These are phyloP conservation scores for Silene noctiflora DNA, from an alignment of 179 eudicot species.

Conservation along the genomic window DNA sequence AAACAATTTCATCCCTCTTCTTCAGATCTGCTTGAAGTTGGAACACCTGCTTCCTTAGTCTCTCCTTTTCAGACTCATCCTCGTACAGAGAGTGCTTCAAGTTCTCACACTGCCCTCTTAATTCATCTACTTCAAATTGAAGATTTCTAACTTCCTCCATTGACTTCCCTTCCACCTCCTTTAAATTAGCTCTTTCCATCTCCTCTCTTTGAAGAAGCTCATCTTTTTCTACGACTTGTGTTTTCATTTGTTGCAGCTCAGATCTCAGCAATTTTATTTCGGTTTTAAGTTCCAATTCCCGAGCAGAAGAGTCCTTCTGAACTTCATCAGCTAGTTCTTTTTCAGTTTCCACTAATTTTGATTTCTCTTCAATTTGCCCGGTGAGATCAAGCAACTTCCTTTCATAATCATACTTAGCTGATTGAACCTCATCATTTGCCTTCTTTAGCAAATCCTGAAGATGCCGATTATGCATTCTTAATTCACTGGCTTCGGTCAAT, in stretches of 20 bases:
- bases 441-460: constrained; percentile 57
- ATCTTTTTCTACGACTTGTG: constrained; percentile 43
- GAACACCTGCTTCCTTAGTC: constrained; percentile 51
- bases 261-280: constrained; percentile 38
- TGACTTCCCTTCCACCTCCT: constrained; percentile 45
- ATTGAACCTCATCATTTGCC: constrained; percentile 51
- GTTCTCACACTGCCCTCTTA: constrained; percentile 45
- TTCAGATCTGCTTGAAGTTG: constrained; percentile 53
- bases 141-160: constrained; percentile 43
- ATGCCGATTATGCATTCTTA: constrained; percentile 49
- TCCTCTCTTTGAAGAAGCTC: constrained; percentile 34
- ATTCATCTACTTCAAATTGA: constrained; percentile 47
- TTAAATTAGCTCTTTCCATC: constrained; percentile 35
- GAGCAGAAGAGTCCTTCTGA: constrained; percentile 31
- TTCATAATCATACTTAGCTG: constrained; percentile 49
- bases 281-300: constrained; percentile 37
- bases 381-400: constrained; percentile 44
- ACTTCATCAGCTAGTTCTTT: constrained; percentile 45
- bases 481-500: constrained; percentile 66
- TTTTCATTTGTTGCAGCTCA: constrained; percentile 42
- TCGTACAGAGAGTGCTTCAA: constrained; percentile 39
- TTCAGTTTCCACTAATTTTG: constrained; percentile 41
- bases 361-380: constrained; percentile 43
- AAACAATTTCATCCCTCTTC: constrained; percentile 57
- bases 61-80: constrained; percentile 68